These are phyloP conservation scores for Phytophthora melonis DNA, from an alignment of 352 stramenopile genomes.

Conservation along the genomic window DNA sequence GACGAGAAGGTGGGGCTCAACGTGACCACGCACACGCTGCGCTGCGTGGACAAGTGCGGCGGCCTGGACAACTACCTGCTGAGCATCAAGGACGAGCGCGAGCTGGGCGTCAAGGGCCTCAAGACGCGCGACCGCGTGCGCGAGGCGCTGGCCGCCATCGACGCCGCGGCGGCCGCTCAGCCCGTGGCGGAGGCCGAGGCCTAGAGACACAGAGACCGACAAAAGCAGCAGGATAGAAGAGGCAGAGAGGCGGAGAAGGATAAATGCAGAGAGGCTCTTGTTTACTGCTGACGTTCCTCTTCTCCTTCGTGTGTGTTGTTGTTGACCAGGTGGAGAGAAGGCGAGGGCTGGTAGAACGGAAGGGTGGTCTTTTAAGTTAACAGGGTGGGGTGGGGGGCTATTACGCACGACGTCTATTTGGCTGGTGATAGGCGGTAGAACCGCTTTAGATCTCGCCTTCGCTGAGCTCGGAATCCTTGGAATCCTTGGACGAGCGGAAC, in stretches of 20 bases:
- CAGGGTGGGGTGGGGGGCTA: not conserved
- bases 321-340: not conserved
- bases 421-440: not conserved
- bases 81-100: conserved; percentile 86
- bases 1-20: conserved; percentile 95
- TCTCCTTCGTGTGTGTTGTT: not conserved
- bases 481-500: conserved; percentile 20
- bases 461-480: conserved; percentile 45
- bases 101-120: conserved; percentile 78
- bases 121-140: conserved; percentile 65
- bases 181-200: not conserved
- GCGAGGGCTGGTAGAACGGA: not conserved
- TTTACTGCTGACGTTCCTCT: not conserved
- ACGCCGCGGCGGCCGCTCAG: not conserved
- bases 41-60: conserved; percentile 94
- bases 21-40: conserved; percentile 92
- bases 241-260: not conserved
- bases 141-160: conserved; percentile 47
- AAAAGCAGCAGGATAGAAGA: too few relatives aligned
- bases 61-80: conserved; percentile 96
- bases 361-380: not conserved
- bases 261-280: not conserved
- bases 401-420: not conserved
- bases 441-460: conserved; percentile 48
- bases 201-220: not conserved